Conservation (phyloP, 2,329 filamentous ascomycete genomes). For the Aspergillus udagawae region DNA sequence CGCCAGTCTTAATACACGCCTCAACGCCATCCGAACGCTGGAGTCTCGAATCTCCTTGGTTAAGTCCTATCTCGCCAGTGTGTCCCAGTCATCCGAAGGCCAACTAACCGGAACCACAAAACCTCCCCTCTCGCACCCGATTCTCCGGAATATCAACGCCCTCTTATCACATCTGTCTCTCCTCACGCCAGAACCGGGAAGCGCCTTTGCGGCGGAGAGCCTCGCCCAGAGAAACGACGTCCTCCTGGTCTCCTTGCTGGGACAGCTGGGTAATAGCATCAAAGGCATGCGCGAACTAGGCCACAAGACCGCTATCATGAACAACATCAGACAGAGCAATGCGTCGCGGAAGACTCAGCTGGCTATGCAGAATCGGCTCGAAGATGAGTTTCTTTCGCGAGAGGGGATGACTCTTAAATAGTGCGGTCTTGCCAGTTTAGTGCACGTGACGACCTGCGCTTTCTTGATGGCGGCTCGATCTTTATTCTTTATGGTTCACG, state of each 20-base stretch:
- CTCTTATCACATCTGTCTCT: constrained; percentile 80
- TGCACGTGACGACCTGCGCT: neutral
- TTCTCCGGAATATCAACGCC: constrained; percentile 84
- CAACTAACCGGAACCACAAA: constrained; percentile 28
- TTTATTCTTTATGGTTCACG: neutral
- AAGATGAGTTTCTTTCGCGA: constrained; percentile 24
- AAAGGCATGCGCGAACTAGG: constrained; percentile 69
- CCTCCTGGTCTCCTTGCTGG: constrained; percentile 70
- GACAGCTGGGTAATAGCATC: constrained; percentile 68
- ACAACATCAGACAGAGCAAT: constrained; percentile 31
- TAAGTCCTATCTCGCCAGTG: constrained; percentile 68
- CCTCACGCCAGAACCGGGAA: constrained; percentile 66
- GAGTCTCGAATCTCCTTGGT: constrained; percentile 71
- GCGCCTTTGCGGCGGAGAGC: constrained; percentile 65
- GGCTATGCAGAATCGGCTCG: constrained; percentile 21
- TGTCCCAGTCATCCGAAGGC: constrained; percentile 60
- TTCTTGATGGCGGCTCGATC: neutral
- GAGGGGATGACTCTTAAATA: constrained; percentile 12
- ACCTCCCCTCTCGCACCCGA: constrained; percentile 62
- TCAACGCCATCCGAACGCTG: constrained; percentile 92
- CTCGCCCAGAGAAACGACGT: constrained; percentile 81
- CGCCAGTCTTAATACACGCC: constrained; percentile 72
- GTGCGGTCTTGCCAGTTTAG: neutral
- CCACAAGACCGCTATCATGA: constrained; percentile 65
- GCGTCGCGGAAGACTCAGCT: constrained; percentile 20